Conservation (phyloP, 2,329 filamentous ascomycete genomes). For the Xylariaceae sp. region DNA sequence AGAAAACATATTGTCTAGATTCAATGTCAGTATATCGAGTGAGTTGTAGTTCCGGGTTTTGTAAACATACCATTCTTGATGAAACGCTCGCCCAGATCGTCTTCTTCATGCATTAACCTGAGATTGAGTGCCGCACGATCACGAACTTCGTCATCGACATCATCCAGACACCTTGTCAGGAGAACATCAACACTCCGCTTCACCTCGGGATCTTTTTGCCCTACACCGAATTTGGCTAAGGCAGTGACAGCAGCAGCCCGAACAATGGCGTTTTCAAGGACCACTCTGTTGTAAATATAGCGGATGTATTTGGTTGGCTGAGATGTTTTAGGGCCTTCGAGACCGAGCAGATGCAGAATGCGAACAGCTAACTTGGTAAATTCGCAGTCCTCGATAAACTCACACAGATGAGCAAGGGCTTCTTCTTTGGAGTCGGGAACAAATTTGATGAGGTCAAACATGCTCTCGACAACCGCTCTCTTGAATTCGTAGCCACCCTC, state of each 20-base stretch:
- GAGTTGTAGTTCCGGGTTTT: background rate
- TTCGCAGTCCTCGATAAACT: conserved; percentile 99
- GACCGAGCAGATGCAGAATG: conserved; percentile 89
- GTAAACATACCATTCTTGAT: conserved; percentile 81
- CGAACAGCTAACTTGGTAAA: conserved; percentile 97
- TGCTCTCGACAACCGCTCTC: conserved; percentile 95
- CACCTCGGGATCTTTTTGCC: conserved; percentile 93
- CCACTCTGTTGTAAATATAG: conserved; percentile 98
- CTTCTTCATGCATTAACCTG: conserved; percentile 88
- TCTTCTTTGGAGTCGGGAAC: conserved; percentile 85
- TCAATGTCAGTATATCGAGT: conserved; percentile 37
- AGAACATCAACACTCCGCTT: conserved; percentile 95
- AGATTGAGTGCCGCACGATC: conserved; percentile 94
- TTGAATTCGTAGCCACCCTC: conserved; percentile 99
- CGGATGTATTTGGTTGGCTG: conserved; percentile 98
- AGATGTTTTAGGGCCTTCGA: conserved; percentile 92
- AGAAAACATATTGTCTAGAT: conserved; percentile 88
- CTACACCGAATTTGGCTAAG: conserved; percentile 94
- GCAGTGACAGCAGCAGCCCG: conserved; percentile 94
- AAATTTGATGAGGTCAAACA: conserved; percentile 99
- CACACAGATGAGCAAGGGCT: conserved; percentile 92
- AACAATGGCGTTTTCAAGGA: conserved; percentile 95
- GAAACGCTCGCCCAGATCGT: conserved; percentile 83
- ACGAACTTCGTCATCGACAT: conserved; percentile 96
- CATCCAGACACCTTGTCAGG: conserved; percentile 90